Conservation (phyloP, 805 yeast genomes). For the Tetrapisispora arboricola region DNA sequence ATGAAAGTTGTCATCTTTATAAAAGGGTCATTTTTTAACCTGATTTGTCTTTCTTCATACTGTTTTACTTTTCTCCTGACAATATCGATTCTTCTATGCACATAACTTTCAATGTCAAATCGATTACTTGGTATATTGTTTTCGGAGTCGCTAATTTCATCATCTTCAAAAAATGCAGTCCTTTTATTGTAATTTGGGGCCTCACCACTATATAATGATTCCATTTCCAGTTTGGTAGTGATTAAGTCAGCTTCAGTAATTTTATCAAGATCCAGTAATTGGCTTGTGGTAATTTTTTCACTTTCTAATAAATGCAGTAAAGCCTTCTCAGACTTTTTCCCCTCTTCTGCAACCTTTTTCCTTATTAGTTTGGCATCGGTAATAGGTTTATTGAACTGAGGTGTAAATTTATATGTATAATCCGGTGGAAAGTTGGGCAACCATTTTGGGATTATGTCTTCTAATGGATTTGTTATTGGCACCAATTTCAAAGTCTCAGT, state of each 20-base stretch:
- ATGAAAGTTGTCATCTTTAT: constrained; percentile 12
- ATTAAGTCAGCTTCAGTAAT: constrained; percentile 4
- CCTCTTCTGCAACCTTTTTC: constrained; percentile 67
- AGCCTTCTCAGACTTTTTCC: constrained; percentile 71
- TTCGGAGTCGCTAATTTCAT: not conserved
- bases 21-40: constrained; percentile 21
- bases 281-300: not conserved
- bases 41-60: constrained; percentile 17
- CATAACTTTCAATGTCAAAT: constrained; percentile 51
- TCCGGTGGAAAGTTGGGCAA: constrained; percentile 89
- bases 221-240: constrained; percentile 10
- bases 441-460: constrained; percentile 55
- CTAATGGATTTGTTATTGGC: constrained; percentile 37
- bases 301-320: constrained; percentile 29
- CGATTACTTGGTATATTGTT: constrained; percentile 9
- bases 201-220: constrained; percentile 7
- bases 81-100: constrained; percentile 35
- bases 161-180: constrained; percentile 1
- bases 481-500: constrained; percentile 17
- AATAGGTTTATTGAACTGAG: constrained; percentile 50
- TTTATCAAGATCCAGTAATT: constrained; percentile 4
- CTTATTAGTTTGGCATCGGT: constrained; percentile 65
- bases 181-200: constrained; percentile 2
- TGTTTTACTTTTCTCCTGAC: constrained; percentile 28
- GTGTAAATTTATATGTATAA: constrained; percentile 77